phyloP scores from a whole-genome alignment of 441 rosid species.

The Monsonia emarginata region DNA sequence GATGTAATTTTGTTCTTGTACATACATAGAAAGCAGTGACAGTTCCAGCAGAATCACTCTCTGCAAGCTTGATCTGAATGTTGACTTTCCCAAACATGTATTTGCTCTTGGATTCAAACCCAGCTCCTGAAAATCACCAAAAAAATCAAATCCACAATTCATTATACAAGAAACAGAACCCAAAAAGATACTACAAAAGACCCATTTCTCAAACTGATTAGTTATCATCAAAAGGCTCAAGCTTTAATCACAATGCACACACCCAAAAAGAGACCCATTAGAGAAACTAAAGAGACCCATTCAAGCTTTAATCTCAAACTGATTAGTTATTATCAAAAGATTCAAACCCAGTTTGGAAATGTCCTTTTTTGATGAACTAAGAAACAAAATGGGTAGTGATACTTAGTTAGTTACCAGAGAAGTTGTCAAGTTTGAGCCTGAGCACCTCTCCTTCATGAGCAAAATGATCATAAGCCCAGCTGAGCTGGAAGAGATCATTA shows the following conservation, averaged over 20 bases:
- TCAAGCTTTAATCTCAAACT: no score
- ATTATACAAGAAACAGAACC: background rate
- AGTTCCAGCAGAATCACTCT: slow-evolving; percentile 73
- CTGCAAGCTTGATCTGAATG: slow-evolving; percentile 80
- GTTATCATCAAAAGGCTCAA: no score
- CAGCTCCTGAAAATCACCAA: slow-evolving; percentile 55
- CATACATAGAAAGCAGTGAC: slow-evolving; percentile 86
- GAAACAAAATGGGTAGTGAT: background rate
- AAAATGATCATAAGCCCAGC: slow-evolving; percentile 82
- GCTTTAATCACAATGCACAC: no score
- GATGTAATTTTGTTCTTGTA: background rate
- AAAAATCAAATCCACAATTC: background rate
- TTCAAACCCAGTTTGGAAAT: no score
- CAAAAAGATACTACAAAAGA: background rate
- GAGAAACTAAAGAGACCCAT: no score
- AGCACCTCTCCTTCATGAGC: slow-evolving; percentile 69
- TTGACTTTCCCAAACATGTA: slow-evolving; percentile 82
- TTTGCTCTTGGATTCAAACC: slow-evolving; percentile 74
- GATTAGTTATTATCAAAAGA: no score
- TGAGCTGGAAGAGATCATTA: slow-evolving; percentile 59
- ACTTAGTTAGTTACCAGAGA: slow-evolving; percentile 65
- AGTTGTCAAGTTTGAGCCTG: slow-evolving; percentile 73
- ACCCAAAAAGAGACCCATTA: no score
- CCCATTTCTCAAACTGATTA: no score
- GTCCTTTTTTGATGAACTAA: no score